phyloP scores from a whole-genome alignment of 441 rosid genomes.

The Erysimum pusillum region DNA sequence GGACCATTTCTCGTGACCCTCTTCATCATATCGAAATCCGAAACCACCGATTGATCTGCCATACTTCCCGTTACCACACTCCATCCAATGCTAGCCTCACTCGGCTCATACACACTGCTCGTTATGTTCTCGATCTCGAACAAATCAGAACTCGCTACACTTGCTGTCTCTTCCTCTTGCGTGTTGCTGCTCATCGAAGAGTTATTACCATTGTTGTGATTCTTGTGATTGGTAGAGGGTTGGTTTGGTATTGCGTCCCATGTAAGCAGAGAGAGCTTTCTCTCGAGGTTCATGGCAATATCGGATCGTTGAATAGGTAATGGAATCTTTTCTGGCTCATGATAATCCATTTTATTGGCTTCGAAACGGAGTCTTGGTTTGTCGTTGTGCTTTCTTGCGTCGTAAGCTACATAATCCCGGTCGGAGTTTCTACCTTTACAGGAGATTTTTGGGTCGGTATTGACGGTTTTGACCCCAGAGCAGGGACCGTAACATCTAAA shows the following conservation, averaged over 20 bases:
- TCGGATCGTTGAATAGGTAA: slow-evolving; percentile 55
- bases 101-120: slow-evolving; percentile 60
- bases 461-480: slow-evolving; percentile 65
- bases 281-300: slow-evolving; percentile 67
- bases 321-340: slow-evolving; percentile 35
- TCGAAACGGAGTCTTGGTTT: slow-evolving; percentile 40
- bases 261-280: slow-evolving; percentile 76
- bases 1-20: slow-evolving; percentile 43
- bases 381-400: slow-evolving; percentile 52
- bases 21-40: slow-evolving; percentile 57
- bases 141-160: slow-evolving; percentile 87
- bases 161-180: slow-evolving; percentile 66
- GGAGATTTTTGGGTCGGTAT: slow-evolving; percentile 42
- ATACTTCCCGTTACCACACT: slow-evolving; percentile 84
- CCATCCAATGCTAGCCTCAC: slow-evolving; percentile 81
- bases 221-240: slow-evolving; percentile 29
- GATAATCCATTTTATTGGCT: slow-evolving; percentile 33
- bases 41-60: slow-evolving; percentile 66
- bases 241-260: slow-evolving; percentile 94
- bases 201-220: slow-evolving; percentile 43
- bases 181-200: slow-evolving; percentile 50
- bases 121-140: slow-evolving; percentile 86
- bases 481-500: slow-evolving; percentile 78
- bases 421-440: slow-evolving; percentile 38
- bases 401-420: slow-evolving; percentile 45